Percentiles rank a stretch among this genome's conserved stretches.
phyloP scores from a whole-genome alignment of 768 basidiomycete genomes.

The Leccinum obscurum region DNA sequence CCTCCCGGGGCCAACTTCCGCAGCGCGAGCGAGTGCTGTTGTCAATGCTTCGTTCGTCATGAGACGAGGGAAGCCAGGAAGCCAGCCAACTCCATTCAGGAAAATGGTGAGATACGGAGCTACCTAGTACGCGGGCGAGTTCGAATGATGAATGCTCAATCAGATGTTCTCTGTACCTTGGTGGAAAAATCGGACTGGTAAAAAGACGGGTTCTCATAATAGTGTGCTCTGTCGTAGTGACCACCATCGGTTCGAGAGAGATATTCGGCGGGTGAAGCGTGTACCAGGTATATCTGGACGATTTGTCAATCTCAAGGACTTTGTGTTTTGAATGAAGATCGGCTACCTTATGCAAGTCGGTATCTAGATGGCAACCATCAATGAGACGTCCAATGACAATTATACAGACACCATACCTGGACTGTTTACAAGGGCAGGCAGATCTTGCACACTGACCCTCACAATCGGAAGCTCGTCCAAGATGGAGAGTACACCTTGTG shows the following conservation, averaged over 20 bases:
- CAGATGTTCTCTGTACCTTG: conserved; percentile 44
- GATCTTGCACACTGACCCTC: conserved; percentile 53
- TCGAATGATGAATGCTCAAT: not conserved
- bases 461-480: conserved; percentile 68
- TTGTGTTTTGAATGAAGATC: not conserved
- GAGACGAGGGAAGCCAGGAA: conserved; percentile 71
- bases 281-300: conserved; percentile 71
- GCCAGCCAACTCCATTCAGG: conserved; percentile 87
- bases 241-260: conserved; percentile 56
- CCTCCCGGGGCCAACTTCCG: conserved; percentile 51
- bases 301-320: not conserved
- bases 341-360: conserved; percentile 56
- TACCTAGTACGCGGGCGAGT: conserved; percentile 45
- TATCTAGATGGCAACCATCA: conserved; percentile 37
- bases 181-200: conserved; percentile 71
- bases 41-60: conserved; percentile 68
- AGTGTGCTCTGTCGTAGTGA: conserved; percentile 62
- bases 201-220: conserved; percentile 67
- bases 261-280: conserved; percentile 70
- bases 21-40: conserved; percentile 48
- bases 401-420: conserved; percentile 40
- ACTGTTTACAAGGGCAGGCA: conserved; percentile 55
- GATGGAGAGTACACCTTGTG: conserved; percentile 73
- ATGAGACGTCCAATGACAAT: not conserved
- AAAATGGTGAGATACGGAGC: conserved; percentile 85